These are phyloP conservation scores for Microcos paniculata DNA, from an alignment of 345 rosid species.

Conservation along the genomic window DNA sequence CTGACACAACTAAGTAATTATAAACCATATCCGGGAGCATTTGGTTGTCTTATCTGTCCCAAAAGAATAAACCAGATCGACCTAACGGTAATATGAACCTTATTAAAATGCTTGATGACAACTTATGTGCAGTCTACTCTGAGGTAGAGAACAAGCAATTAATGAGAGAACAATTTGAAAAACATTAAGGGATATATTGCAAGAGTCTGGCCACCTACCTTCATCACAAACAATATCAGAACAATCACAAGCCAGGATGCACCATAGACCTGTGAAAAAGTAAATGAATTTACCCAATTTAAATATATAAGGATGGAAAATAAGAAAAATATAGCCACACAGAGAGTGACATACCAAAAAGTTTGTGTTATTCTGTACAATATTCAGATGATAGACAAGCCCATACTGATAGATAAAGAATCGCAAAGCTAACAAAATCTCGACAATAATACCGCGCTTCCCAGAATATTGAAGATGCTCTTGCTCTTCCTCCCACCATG, in stretches of 20 bases:
- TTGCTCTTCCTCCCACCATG: slow-evolving; percentile 99
- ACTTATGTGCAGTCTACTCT: not conserved
- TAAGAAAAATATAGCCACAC: slow-evolving; percentile 11
- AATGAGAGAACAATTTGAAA: not conserved
- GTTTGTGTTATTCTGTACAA: slow-evolving; percentile 50
- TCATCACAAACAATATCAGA: slow-evolving; percentile 87
- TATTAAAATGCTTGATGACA: not conserved
- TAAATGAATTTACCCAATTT: not conserved
- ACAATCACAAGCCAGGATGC: slow-evolving; percentile 95
- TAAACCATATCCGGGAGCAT: no score
- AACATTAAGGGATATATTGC: not conserved
- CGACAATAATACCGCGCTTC: slow-evolving; percentile 85
- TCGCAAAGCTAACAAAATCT: slow-evolving; percentile 79
- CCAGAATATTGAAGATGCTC: slow-evolving; percentile 92
- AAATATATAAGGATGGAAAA: not conserved
- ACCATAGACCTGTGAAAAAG: slow-evolving; percentile 72
- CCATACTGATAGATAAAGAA: slow-evolving; percentile 97
- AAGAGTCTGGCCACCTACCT: slow-evolving; percentile 48
- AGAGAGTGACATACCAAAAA: slow-evolving; percentile 55
- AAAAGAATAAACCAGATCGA: not conserved
- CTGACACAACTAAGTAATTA: no score
- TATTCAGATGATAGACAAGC: slow-evolving; percentile 80
- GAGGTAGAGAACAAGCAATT: not conserved
- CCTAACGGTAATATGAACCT: not conserved
- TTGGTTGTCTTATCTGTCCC: no score